These are phyloP conservation scores for Cytospora piceicola DNA, from an alignment of 2,329 filamentous ascomycete genomes.

Conservation along the genomic window DNA sequence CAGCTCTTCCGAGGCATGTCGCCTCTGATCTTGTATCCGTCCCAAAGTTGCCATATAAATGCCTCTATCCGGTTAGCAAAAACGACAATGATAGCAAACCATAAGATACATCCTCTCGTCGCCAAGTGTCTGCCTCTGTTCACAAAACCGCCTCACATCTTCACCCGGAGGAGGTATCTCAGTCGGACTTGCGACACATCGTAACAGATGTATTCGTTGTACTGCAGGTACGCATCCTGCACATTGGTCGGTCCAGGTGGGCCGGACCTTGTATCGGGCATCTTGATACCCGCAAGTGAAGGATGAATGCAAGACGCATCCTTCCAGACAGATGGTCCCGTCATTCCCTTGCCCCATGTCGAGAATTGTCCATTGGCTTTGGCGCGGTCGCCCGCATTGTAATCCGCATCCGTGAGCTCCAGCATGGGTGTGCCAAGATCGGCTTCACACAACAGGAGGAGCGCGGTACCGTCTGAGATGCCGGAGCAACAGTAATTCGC, in stretches of 20 bases:
- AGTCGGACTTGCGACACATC: slow-evolving; percentile 71
- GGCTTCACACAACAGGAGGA: slow-evolving; percentile 83
- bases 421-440: slow-evolving; percentile 78
- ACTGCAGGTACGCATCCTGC: slow-evolving; percentile 53
- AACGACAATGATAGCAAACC: not conserved
- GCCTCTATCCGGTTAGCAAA: not conserved
- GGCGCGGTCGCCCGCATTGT: slow-evolving; percentile 66
- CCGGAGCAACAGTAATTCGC: slow-evolving; percentile 72
- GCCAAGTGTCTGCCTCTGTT: not conserved
- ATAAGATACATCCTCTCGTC: not conserved
- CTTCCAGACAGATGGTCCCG: slow-evolving; percentile 72
- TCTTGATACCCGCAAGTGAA: slow-evolving; percentile 68
- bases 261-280: slow-evolving; percentile 56
- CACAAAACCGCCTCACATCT: slow-evolving; percentile 44
- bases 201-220: slow-evolving; percentile 78
- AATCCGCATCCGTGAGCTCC: slow-evolving; percentile 61
- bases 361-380: slow-evolving; percentile 62
- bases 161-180: slow-evolving; percentile 70
- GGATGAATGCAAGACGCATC: slow-evolving; percentile 71
- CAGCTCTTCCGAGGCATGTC: not conserved
- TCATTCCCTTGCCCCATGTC: slow-evolving; percentile 71
- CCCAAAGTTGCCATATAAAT: not conserved
- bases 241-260: slow-evolving; percentile 54
- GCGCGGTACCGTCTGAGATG: slow-evolving; percentile 68
- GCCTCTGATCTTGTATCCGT: slow-evolving; percentile 8